Evolutionary conservation across 2,329 filamentous ascomycete species (phyloP).

Genomic region (Hirsutella minnesotensis): DNA sequence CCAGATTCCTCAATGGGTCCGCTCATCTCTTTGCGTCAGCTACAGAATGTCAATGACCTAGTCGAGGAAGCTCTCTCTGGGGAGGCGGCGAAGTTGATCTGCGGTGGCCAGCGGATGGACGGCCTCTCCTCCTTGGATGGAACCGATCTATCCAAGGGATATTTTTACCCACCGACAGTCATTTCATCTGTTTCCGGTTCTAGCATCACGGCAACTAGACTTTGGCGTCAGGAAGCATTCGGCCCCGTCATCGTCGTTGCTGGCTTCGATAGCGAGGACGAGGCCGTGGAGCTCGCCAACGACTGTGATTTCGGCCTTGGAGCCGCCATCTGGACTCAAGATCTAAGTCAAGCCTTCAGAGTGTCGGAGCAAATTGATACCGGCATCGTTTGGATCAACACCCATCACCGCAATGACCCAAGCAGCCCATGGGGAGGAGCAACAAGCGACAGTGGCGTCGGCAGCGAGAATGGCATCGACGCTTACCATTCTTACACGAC

Average conservation of each 20-base stretch:
- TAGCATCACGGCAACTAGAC: constrained; percentile 54
- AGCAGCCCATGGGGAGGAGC: constrained; percentile 60
- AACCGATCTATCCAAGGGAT: constrained; percentile 42
- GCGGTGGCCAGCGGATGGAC: constrained; percentile 35
- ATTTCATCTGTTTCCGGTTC: constrained; percentile 40
- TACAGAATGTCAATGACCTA: constrained; percentile 56
- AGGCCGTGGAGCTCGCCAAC: constrained; percentile 61
- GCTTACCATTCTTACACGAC: constrained; percentile 47
- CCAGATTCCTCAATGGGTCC: constrained; percentile 51
- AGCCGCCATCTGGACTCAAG: constrained; percentile 64
- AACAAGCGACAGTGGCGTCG: constrained; percentile 51
- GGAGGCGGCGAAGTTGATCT: constrained; percentile 21
- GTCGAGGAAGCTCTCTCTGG: constrained; percentile 49
- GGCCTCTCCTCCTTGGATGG: constrained; percentile 36
- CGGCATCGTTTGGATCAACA: constrained; percentile 47
- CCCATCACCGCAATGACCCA: constrained; percentile 61
- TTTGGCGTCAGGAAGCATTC: constrained; percentile 74
- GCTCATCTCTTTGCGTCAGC: constrained; percentile 48
- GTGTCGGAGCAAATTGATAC: constrained; percentile 60
- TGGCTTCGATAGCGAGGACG: constrained; percentile 62
- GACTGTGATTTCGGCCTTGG: constrained; percentile 65
- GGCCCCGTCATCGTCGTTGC: constrained; percentile 67
- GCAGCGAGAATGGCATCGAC: constrained; percentile 61
- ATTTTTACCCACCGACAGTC: constrained; percentile 75
- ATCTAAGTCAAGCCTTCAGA: constrained; percentile 64